Percentiles rank a stretch among this genome's conserved stretches.
Conservation (phyloP, 2,329 filamentous ascomycete species). For the Sporothrix luriei region DNA sequence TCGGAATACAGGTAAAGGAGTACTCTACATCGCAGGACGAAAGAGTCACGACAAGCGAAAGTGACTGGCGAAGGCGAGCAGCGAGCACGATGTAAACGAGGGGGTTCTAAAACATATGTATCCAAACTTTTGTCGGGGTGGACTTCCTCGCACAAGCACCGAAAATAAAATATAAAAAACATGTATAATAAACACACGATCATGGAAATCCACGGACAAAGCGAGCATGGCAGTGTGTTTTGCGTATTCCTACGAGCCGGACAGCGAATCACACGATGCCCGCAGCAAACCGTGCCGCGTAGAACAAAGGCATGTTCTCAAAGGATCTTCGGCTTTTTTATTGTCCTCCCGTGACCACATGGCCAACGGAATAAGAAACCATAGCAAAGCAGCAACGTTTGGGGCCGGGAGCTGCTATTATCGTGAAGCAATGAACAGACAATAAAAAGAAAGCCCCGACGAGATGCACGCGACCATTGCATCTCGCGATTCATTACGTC, state of each 20-base stretch:
- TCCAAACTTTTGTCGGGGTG: conserved; percentile 14
- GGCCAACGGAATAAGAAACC: neutral
- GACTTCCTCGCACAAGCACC: conserved; percentile 1
- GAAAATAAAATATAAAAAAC: neutral
- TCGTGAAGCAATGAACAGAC: neutral
- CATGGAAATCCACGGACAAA: neutral
- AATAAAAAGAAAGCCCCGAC: neutral
- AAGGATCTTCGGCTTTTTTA: neutral
- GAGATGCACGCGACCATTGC: neutral
- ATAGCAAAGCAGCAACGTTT: conserved; percentile 10
- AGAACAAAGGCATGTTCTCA: neutral
- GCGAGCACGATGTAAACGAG: neutral
- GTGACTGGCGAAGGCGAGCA: neutral
- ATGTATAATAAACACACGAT: neutral
- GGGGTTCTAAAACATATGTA: neutral
- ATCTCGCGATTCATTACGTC: neutral
- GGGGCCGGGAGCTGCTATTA: neutral
- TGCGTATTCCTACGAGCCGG: neutral
- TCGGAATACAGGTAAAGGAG: no score
- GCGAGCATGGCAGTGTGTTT: neutral
- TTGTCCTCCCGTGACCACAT: neutral
- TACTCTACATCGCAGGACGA: neutral
- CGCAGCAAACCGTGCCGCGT: neutral
- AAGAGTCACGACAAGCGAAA: conserved; percentile 2
- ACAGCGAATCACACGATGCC: conserved; percentile 4